phyloP scores from a whole-genome alignment of 1,284 basidiomycete genomes.

The Neotropicomus parvogracilis region DNA sequence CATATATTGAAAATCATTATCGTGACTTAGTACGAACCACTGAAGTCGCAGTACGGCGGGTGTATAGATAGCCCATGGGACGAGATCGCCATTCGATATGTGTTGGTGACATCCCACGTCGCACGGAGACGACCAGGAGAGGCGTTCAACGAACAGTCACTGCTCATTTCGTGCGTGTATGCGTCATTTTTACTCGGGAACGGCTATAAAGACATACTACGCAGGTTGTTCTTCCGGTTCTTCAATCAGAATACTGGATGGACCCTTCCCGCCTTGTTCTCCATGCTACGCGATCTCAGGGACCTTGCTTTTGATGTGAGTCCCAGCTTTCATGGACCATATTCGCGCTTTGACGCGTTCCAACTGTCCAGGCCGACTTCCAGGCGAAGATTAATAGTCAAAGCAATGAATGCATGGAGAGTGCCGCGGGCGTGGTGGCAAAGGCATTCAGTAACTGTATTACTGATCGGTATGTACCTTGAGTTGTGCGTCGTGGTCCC shows the following conservation, averaged over 20 bases:
- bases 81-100: slow-evolving; percentile 76
- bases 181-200: background rate
- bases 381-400: slow-evolving; percentile 56
- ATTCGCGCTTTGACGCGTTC: slow-evolving; percentile 1
- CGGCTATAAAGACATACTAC: background rate
- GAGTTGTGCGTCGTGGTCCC: background rate
- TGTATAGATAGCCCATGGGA: slow-evolving; percentile 73
- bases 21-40: slow-evolving; percentile 39
- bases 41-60: slow-evolving; percentile 56
- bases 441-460: slow-evolving; percentile 92
- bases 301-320: slow-evolving; percentile 75
- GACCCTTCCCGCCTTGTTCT: slow-evolving; percentile 78
- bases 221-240: slow-evolving; percentile 71
- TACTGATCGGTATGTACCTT: slow-evolving; percentile 69
- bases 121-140: slow-evolving; percentile 62
- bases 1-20: background rate
- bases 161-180: slow-evolving; percentile 56
- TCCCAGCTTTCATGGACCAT: background rate
- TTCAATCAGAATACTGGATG: slow-evolving; percentile 76
- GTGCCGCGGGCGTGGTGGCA: slow-evolving; percentile 85
- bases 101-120: slow-evolving; percentile 65
- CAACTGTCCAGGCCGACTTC: slow-evolving; percentile 55
- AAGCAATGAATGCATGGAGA: slow-evolving; percentile 78
- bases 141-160: slow-evolving; percentile 73
- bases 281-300: slow-evolving; percentile 73